Base-by-base conservation (phyloP, 108 stramenopile species). In the Mayamaea pseudoterrestris region DNA sequence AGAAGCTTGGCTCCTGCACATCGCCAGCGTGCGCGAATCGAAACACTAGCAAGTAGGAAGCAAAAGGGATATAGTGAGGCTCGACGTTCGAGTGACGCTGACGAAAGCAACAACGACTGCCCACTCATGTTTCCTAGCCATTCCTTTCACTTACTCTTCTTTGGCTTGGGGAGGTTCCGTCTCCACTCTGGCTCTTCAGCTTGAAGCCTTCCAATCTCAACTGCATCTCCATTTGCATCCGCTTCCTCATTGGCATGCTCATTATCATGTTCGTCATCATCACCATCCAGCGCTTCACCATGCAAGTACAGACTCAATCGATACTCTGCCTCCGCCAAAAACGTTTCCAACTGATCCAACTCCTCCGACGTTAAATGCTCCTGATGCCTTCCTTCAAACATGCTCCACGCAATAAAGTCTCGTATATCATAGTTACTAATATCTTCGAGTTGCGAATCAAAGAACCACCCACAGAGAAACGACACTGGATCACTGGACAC, bases 341-440 rank as follows among this genome's bases (percentile, higher is more conserved):
- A 85, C 9, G 60, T 54, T 30, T 74, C 68, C 47, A 92, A 53
- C 36, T 92, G 84, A 4, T 59, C 48, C 21, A 66, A 40, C 50
- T 92, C 90, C 24, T 73, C 57, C 0, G 52, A 55, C 28, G 84
- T 85, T 64, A 92, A 65, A 66, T 92, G 90, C 47, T 92, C 90
- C 30, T 77, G 78, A 53, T 83, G 84, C n/a, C 90, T 44, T 23
- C 85, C 76, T 50, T 92, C 90, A 57, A 87, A 92, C 72, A 92
- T 58, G 22, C 60, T 59, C 90, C 90, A 92, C 17, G 62, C 46
- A 25, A 83, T 40, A 53, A 80, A 92, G 55, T 92, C 85, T 47
- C 52, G 57, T 20, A 88, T 63, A 60, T 92, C 90, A 42, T 83
- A 84, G n/a, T 58, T 58, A 0, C 85, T 79, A 52, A 92, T 80